Percentiles rank a stretch among this genome's conserved stretches.
phyloP scores from a whole-genome alignment of 139 green algal species.

The Yamagishiella unicocca region DNA sequence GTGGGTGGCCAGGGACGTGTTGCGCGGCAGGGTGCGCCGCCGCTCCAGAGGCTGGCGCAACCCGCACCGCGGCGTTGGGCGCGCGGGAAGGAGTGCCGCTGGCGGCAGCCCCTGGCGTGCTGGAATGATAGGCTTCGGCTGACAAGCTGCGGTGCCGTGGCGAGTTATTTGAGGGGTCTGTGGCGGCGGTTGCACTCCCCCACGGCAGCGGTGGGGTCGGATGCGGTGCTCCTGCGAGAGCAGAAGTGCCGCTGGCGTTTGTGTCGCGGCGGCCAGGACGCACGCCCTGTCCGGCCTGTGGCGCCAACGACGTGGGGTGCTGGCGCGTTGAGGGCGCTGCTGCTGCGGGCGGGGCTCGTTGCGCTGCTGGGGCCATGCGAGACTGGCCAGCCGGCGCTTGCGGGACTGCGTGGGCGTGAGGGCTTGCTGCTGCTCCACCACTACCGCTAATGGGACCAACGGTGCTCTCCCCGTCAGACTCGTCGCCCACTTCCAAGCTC shows the following conservation, averaged over 20 bases:
- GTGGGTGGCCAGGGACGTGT: neutral
- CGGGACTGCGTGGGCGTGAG: neutral
- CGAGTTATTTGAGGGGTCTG: neutral
- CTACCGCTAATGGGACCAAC: too few species aligned
- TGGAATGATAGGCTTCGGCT: neutral
- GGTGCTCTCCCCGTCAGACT: conserved; percentile 50
- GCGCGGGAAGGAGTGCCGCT: too few species aligned
- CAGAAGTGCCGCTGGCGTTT: neutral
- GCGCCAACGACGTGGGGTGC: neutral
- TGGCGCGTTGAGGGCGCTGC: neutral
- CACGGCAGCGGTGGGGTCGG: too few species aligned
- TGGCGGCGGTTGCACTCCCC: neutral
- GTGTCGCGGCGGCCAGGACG: neutral
- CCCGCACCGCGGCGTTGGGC: neutral
- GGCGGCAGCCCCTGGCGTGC: neutral
- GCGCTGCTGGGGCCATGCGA: too few species aligned
- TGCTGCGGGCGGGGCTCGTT: neutral
- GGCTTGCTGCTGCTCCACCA: too few species aligned
- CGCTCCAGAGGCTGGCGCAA: neutral
- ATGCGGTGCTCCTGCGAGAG: neutral
- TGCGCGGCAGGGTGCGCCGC: too few species aligned
- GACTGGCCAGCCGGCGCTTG: neutral
- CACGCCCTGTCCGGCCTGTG: neutral
- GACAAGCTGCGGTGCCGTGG: conserved; percentile 11
- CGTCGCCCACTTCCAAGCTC: conserved; percentile 46